Percentiles rank a stretch among this genome's conserved stretches.
phyloP scores from a whole-genome alignment of 768 basidiomycete genomes.

The Calocybe indica region DNA sequence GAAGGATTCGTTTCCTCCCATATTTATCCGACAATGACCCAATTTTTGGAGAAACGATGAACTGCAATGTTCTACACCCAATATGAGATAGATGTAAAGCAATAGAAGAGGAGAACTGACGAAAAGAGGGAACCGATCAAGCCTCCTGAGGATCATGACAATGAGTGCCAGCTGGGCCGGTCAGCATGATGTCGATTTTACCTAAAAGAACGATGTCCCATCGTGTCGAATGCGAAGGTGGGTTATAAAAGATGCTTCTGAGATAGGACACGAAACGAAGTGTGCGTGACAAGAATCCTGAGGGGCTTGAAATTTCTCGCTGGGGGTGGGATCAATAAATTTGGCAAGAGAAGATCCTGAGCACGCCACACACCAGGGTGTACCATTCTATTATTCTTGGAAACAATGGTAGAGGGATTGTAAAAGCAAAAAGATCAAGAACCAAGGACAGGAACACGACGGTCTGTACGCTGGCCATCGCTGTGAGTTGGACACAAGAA shows the following conservation, averaged over 20 bases:
- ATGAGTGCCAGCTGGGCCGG: background rate
- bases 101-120: slow-evolving; percentile 37
- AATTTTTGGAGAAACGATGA: slow-evolving; percentile 75
- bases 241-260: slow-evolving; percentile 59
- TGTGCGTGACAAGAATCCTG: slow-evolving; percentile 69
- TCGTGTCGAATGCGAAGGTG: slow-evolving; percentile 55
- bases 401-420: slow-evolving; percentile 92
- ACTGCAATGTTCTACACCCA: slow-evolving; percentile 68
- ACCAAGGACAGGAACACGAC: slow-evolving; percentile 89
- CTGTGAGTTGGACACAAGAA: background rate
- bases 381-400: slow-evolving; percentile 98
- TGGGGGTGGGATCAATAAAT: slow-evolving; percentile 18
- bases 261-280: slow-evolving; percentile 60
- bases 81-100: slow-evolving; percentile 21
- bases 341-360: background rate
- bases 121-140: slow-evolving; percentile 94
- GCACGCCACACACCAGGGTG: slow-evolving; percentile 45
- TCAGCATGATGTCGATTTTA: slow-evolving; percentile 9
- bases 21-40: slow-evolving; percentile 84
- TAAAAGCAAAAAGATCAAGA: slow-evolving; percentile 88
- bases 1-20: slow-evolving; percentile 79
- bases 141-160: slow-evolving; percentile 44
- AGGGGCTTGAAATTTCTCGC: slow-evolving; percentile 67
- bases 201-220: slow-evolving; percentile 97
- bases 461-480: slow-evolving; percentile 65